Conservation (phyloP, 2,329 filamentous ascomycete genomes). For the Sarocladium oryzae region DNA sequence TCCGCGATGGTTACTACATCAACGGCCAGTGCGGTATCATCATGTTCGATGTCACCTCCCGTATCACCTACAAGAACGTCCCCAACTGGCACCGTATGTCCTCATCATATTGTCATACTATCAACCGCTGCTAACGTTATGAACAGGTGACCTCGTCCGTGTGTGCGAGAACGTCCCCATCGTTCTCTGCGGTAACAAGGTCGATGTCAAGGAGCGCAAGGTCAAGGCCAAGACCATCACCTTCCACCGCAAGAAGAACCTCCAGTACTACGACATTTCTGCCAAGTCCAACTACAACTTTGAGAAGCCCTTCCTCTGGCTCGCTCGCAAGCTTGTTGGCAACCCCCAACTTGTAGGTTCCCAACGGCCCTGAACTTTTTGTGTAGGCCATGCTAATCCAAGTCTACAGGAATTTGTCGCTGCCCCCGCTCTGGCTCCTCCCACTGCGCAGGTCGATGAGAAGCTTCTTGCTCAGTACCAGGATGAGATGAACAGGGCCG, state of each 20-base stretch:
- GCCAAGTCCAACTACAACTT: constrained; percentile 99
- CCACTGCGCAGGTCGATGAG: constrained; percentile 84
- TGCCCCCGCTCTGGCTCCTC: constrained; percentile 87
- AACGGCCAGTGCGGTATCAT: constrained; percentile 99
- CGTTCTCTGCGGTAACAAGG: constrained; percentile 98
- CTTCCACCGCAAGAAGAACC: constrained; percentile 99
- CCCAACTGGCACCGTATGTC: constrained; percentile 99
- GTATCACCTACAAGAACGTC: constrained; percentile 99
- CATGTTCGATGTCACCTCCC: constrained; percentile 99
- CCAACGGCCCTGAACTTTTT: neutral
- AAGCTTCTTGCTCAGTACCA: constrained; percentile 74
- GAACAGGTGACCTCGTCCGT: constrained; percentile 86
- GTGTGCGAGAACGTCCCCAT: constrained; percentile 99
- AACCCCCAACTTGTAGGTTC: constrained; percentile 51
- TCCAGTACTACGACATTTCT: constrained; percentile 99
- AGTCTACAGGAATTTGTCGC: constrained; percentile 81
- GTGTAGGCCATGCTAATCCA: constrained; percentile 20
- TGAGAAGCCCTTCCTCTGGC: constrained; percentile 99
- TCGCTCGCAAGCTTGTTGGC: constrained; percentile 95
- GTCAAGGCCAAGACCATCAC: constrained; percentile 99
- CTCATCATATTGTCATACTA: neutral
- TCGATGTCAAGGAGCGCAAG: constrained; percentile 99
- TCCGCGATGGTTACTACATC: constrained; percentile 99
- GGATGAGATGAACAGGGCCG: constrained; percentile 81
- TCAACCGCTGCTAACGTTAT: constrained; percentile 14